Conservation (phyloP, 2,329 filamentous ascomycete species). For the Pochonia chlamydosporia region DNA sequence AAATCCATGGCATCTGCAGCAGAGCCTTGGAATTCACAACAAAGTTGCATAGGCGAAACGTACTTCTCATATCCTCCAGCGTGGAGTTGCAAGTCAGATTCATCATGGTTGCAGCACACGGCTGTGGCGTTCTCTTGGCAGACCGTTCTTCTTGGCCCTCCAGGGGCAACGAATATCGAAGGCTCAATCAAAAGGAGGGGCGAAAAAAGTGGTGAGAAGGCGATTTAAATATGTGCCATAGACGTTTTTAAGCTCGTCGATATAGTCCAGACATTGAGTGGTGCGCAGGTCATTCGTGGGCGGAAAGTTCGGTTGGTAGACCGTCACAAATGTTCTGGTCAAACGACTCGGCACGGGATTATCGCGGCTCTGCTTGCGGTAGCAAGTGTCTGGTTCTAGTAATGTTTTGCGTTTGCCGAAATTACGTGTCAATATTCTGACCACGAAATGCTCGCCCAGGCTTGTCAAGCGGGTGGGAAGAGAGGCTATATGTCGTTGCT, state of each 20-base stretch:
- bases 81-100: constrained; percentile 37
- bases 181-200: not conserved
- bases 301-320: too few relatives aligned
- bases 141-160: not conserved
- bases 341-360: too few relatives aligned
- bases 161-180: constrained; percentile 2
- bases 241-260: not conserved
- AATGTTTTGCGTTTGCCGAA: too few relatives aligned
- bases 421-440: too few relatives aligned
- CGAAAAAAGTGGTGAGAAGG: not conserved
- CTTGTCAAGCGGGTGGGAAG: too few relatives aligned
- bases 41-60: constrained; percentile 10
- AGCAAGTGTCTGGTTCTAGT: too few relatives aligned
- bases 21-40: too few relatives aligned
- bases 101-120: constrained; percentile 17
- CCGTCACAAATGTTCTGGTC: too few relatives aligned
- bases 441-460: too few relatives aligned
- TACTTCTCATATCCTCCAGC: constrained; percentile 38
- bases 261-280: not conserved
- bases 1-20: not conserved
- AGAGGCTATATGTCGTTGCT: too few relatives aligned
- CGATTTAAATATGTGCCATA: not conserved
- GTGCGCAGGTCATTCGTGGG: too few relatives aligned
- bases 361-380: too few relatives aligned
- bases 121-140: constrained; percentile 4